These are phyloP conservation scores for Hypoxylon sp. DNA, from an alignment of 2,329 filamentous ascomycete genomes.

Conservation along the genomic window DNA sequence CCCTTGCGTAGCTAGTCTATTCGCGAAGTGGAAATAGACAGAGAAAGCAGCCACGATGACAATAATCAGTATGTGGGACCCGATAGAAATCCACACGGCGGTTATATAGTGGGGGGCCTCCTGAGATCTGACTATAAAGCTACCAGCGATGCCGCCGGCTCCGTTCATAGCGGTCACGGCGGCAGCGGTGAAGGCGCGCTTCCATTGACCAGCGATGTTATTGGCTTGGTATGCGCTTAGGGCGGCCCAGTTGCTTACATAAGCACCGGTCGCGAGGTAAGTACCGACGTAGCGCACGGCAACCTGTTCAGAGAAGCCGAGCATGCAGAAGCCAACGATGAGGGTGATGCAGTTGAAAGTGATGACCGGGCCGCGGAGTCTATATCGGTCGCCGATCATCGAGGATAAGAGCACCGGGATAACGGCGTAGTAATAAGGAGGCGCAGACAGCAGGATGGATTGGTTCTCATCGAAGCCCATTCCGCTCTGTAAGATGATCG, in stretches of 20 bases:
- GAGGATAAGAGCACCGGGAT: slow-evolving; percentile 75
- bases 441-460: slow-evolving; percentile 74
- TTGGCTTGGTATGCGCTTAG: slow-evolving; percentile 74
- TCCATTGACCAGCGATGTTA: slow-evolving; percentile 76
- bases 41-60: slow-evolving; percentile 66
- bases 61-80: slow-evolving; percentile 73
- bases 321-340: slow-evolving; percentile 75
- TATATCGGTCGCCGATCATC: slow-evolving; percentile 71
- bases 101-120: slow-evolving; percentile 76
- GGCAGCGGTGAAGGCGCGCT: slow-evolving; percentile 73
- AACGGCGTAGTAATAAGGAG: slow-evolving; percentile 77
- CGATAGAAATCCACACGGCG: slow-evolving; percentile 77
- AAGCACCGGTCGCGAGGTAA: slow-evolving; percentile 76
- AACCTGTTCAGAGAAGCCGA: slow-evolving; percentile 72
- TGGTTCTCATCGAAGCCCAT: slow-evolving; percentile 67
- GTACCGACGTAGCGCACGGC: slow-evolving; percentile 75
- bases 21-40: slow-evolving; percentile 67
- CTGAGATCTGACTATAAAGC: slow-evolving; percentile 73
- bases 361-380: slow-evolving; percentile 74
- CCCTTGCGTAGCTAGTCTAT: slow-evolving; percentile 63
- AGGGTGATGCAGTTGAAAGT: slow-evolving; percentile 74
- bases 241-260: slow-evolving; percentile 78
- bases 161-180: slow-evolving; percentile 73
- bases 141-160: slow-evolving; percentile 74
- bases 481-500: slow-evolving; percentile 70